Conservation (phyloP, 2,329 filamentous ascomycete species). For the Blastomyces silverae region DNA sequence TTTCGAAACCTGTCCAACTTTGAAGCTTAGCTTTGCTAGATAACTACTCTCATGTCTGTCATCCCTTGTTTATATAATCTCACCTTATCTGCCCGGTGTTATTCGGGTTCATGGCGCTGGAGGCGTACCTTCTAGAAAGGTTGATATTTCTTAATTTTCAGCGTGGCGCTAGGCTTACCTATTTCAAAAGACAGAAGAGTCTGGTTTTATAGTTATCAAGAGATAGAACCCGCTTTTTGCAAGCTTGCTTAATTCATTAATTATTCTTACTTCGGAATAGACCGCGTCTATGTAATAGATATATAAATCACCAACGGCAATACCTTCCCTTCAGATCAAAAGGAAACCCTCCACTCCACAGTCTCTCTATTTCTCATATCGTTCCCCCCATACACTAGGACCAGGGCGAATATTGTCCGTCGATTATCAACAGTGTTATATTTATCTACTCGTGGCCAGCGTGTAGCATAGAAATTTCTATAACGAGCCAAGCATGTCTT, state of each 20-base stretch:
- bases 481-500: neutral
- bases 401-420: neutral
- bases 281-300: neutral
- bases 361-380: neutral
- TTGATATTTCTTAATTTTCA: neutral
- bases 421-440: neutral
- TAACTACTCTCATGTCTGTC: neutral
- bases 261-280: neutral
- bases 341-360: neutral
- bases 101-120: neutral
- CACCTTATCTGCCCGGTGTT: neutral
- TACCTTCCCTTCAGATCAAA: neutral
- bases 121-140: neutral
- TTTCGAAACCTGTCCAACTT: constrained; percentile 4
- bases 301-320: neutral
- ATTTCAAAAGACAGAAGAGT: neutral
- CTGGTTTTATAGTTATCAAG: neutral
- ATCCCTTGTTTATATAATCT: neutral
- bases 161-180: neutral
- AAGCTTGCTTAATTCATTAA: neutral
- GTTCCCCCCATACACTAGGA: neutral
- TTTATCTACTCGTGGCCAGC: neutral
- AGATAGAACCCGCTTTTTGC: neutral
- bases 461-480: neutral
- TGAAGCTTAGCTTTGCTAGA: constrained; percentile 3